Conservation (phyloP, 2,329 filamentous ascomycete species). For the Cladophialophora yegresii region DNA sequence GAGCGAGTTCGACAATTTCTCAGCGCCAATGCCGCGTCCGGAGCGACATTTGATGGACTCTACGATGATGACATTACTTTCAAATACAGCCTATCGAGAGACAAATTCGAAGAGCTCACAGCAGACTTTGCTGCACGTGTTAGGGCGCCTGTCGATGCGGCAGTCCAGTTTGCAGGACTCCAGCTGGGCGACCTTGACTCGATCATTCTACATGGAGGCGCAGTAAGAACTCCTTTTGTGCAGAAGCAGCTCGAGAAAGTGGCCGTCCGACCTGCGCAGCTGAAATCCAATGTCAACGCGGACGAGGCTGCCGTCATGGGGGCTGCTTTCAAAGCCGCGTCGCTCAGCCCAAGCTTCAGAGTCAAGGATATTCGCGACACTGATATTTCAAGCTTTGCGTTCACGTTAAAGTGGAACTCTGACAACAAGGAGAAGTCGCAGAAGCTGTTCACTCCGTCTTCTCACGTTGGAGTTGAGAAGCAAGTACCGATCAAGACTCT, state of each 20-base stretch:
- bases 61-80: conserved; percentile 87
- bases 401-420: conserved; percentile 73
- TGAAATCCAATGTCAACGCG: conserved; percentile 92
- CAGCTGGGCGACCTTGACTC: conserved; percentile 77
- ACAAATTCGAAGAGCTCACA: conserved; percentile 78
- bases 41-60: conserved; percentile 79
- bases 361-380: conserved; percentile 91
- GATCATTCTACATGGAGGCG: conserved; percentile 89
- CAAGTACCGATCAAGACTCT: conserved; percentile 80
- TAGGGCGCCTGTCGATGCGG: conserved; percentile 67
- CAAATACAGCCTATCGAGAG: conserved; percentile 80
- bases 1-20: conserved; percentile 84
- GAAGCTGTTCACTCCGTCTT: conserved; percentile 77
- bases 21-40: conserved; percentile 85
- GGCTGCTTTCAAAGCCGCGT: conserved; percentile 88
- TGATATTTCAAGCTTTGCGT: conserved; percentile 74
- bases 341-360: conserved; percentile 90
- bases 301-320: conserved; percentile 97
- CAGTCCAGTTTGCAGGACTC: conserved; percentile 72
- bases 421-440: conserved; percentile 73
- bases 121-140: conserved; percentile 69
- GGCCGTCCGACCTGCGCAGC: conserved; percentile 71
- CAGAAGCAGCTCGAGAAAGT: conserved; percentile 82
- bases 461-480: conserved; percentile 75
- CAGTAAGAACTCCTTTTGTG: conserved; percentile 87